phyloP scores from a whole-genome alignment of 169 alveolate species.

The Fabrea salina region DNA sequence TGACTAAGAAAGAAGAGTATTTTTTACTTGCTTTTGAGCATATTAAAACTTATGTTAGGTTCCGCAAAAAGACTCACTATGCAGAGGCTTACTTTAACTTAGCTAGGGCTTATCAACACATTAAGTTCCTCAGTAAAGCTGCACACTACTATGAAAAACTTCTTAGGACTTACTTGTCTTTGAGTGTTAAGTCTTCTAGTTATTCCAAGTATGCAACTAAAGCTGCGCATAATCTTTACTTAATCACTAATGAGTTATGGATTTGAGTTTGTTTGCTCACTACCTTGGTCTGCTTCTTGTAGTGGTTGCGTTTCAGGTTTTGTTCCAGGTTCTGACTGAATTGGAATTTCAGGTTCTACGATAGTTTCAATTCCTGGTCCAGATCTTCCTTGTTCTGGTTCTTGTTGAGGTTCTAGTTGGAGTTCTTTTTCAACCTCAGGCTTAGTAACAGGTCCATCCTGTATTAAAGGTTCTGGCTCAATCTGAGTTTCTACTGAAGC shows the following conservation, averaged over 20 bases:
- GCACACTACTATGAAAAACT: constrained; percentile 11
- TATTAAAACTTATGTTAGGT: not conserved
- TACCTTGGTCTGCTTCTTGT: too few species aligned
- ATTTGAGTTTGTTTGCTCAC: too few species aligned
- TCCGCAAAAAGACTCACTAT: not conserved
- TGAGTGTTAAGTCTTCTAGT: not conserved
- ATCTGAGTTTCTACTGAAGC: too few species aligned
- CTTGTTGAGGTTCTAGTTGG: too few species aligned
- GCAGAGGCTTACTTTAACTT: constrained; percentile 4
- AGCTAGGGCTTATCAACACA: constrained; percentile 20
- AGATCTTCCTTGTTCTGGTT: too few species aligned
- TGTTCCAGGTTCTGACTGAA: too few species aligned
- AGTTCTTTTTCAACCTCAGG: too few species aligned
- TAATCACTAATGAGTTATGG: not conserved
- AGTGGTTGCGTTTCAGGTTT: too few species aligned
- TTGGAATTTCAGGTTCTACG: too few species aligned
- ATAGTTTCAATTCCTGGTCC: too few species aligned
- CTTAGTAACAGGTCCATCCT: too few species aligned
- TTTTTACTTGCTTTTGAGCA: not conserved
- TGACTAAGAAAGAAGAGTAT: not conserved
- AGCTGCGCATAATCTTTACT: not conserved
- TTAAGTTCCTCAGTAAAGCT: not conserved
- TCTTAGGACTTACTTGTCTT: not conserved
- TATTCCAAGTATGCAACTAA: not conserved
- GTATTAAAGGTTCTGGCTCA: too few species aligned